Conservation (phyloP, 1,284 basidiomycete genomes). For the Boletellus sp. region DNA sequence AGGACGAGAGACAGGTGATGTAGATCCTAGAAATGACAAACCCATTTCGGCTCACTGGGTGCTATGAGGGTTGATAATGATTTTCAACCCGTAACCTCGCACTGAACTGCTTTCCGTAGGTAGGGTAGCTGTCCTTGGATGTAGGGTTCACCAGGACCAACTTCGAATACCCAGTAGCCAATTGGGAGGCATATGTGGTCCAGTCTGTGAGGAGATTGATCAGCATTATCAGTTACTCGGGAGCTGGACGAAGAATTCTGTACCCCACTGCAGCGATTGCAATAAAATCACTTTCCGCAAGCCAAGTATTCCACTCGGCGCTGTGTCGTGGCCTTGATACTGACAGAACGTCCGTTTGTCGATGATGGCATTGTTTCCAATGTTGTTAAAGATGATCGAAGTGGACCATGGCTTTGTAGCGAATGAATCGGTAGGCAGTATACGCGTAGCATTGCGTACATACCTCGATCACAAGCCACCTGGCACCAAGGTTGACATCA, state of each 20-base stretch:
- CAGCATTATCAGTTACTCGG: not conserved
- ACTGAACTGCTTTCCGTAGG: slow-evolving; percentile 68
- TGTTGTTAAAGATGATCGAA: slow-evolving; percentile 82
- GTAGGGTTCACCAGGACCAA: slow-evolving; percentile 78
- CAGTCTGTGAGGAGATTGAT: slow-evolving; percentile 41
- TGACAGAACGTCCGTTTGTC: slow-evolving; percentile 85
- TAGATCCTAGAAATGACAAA: too few relatives aligned
- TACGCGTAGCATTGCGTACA: not conserved
- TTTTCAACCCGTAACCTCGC: too few relatives aligned
- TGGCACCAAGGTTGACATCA: slow-evolving; percentile 59
- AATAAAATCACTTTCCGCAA: slow-evolving; percentile 74
- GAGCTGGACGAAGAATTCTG: slow-evolving; percentile 11
- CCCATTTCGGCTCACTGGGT: too few relatives aligned
- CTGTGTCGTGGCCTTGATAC: slow-evolving; percentile 51
- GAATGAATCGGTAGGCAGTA: not conserved
- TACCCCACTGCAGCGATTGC: slow-evolving; percentile 74
- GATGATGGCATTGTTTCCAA: slow-evolving; percentile 55
- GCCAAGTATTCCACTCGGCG: slow-evolving; percentile 68
- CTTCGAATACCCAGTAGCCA: slow-evolving; percentile 90
- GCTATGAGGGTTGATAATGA: too few relatives aligned
- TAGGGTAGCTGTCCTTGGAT: slow-evolving; percentile 78
- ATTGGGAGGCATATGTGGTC: slow-evolving; percentile 88
- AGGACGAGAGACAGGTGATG: too few relatives aligned
- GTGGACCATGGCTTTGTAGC: slow-evolving; percentile 75
- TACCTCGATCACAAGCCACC: slow-evolving; percentile 80